phyloP scores from a whole-genome alignment of 202 grass and related monocot genomes.

The Bolboschoenoplectus hybrid region DNA sequence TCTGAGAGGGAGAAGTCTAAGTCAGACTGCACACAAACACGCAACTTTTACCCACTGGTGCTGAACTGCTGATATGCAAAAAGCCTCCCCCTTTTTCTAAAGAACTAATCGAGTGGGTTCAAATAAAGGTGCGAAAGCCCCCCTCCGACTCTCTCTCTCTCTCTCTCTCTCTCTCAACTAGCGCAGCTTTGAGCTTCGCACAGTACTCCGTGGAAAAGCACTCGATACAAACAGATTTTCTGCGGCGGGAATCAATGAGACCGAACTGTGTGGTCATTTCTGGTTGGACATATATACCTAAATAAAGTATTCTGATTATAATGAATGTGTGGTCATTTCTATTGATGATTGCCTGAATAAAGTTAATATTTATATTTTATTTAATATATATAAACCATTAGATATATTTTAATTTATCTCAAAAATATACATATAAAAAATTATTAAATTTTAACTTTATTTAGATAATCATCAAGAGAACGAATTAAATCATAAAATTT shows the following conservation, averaged over 20 bases:
- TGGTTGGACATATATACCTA: not conserved
- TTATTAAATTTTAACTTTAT: too few species aligned
- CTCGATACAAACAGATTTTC: not conserved
- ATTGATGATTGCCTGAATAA: too few species aligned
- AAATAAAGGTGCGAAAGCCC: constrained; percentile 15
- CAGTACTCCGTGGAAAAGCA: constrained; percentile 6
- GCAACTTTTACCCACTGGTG: constrained; percentile 24
- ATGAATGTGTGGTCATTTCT: too few species aligned
- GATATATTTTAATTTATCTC: too few species aligned
- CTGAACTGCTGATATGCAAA: not conserved
- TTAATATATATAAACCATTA: too few species aligned
- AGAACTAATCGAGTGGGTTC: constrained; percentile 25
- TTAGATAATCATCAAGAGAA: too few species aligned
- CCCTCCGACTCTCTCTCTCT: not conserved
- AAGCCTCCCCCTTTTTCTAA: constrained; percentile 15
- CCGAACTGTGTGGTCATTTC: not conserved
- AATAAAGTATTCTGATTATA: too few species aligned
- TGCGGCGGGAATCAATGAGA: not conserved
- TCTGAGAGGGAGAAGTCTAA: not conserved
- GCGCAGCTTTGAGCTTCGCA: constrained; percentile 40
- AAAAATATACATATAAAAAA: too few species aligned
- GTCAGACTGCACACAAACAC: constrained; percentile 26
- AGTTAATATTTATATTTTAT: too few species aligned
- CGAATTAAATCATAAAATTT: too few species aligned
- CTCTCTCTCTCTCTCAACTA: not conserved